These are phyloP conservation scores for Escallonia herrerae DNA, from an alignment of 129 eudicot genomes.

Conservation along the genomic window DNA sequence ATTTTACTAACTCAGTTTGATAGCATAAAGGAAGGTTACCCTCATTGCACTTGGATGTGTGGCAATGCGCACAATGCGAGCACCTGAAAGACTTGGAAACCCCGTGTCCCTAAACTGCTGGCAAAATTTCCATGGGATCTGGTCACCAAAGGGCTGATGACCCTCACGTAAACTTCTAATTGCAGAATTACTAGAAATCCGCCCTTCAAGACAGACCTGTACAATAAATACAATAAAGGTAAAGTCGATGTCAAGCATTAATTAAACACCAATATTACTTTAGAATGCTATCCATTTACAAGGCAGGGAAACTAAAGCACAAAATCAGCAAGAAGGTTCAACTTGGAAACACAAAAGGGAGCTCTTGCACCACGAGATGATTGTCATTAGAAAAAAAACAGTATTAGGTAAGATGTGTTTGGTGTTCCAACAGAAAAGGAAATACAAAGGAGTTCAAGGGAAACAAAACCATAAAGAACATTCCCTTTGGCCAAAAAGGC, in stretches of 20 bases:
- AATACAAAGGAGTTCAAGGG: no score
- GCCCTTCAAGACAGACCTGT: conserved; percentile 88
- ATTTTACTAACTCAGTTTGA: not conserved
- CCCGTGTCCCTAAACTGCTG: conserved; percentile 72
- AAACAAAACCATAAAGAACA: no score
- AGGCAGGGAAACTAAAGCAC: no score
- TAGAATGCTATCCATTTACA: no score
- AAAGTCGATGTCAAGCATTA: not conserved
- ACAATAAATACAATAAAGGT: conserved; percentile 2
- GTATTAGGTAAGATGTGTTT: no score
- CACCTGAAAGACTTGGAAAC: conserved; percentile 98
- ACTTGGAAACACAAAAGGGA: no score
- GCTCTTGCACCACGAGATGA: no score
- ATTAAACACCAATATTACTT: not conserved
- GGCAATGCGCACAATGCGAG: conserved; percentile 93
- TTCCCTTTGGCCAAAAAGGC: no score
- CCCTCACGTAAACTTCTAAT: conserved; percentile 71
- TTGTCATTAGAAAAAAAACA: no score
- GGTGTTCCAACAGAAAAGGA: no score
- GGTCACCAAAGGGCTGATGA: conserved; percentile 83
- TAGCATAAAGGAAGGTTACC: conserved; percentile 30
- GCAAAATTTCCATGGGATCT: conserved; percentile 94
- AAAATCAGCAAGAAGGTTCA: no score
- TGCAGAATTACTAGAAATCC: conserved; percentile 69
- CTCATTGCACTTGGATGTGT: conserved; percentile 95